A percentile compares a stretch with the other conserved stretches of the same genome.
Conservation (phyloP, 75 land plant genomes). For the Sequoia sempervirens region DNA sequence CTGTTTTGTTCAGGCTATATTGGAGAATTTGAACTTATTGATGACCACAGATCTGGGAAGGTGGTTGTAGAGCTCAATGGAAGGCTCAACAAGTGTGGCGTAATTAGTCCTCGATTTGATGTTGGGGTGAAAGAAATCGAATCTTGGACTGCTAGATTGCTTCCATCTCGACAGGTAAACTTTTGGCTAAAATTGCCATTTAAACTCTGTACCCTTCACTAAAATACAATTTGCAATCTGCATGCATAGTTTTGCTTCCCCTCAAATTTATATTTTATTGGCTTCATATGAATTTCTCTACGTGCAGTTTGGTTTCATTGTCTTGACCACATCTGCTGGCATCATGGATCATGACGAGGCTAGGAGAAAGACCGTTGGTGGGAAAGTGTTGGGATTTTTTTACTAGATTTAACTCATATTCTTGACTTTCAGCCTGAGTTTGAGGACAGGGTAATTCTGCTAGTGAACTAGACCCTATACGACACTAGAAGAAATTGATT, state of each 20-base stretch:
- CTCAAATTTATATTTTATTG: background rate
- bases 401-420: conserved; percentile 16
- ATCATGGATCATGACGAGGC: conserved; percentile 77
- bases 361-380: conserved; percentile 63
- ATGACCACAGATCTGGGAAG: conserved; percentile 57
- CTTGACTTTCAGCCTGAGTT: background rate
- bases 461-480: background rate
- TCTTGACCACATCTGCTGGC: conserved; percentile 66
- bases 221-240: background rate
- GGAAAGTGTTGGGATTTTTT: conserved; percentile 61
- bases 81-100: conserved; percentile 66
- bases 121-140: conserved; percentile 60
- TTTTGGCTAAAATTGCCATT: background rate
- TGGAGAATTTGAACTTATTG: conserved; percentile 70
- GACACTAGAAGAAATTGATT: background rate
- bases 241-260: background rate
- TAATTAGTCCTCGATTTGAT: conserved; percentile 67
- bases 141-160: conserved; percentile 61
- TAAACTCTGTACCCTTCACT: background rate
- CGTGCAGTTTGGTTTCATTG: conserved; percentile 61
- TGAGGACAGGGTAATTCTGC: background rate
- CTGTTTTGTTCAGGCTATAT: conserved; percentile 40
- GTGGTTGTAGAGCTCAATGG: conserved; percentile 66
- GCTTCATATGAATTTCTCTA: background rate
- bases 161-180: conserved; percentile 64